These are phyloP conservation scores for Fusarium sp. DNA, from an alignment of 2,329 filamentous ascomycete genomes.

Conservation along the genomic window DNA sequence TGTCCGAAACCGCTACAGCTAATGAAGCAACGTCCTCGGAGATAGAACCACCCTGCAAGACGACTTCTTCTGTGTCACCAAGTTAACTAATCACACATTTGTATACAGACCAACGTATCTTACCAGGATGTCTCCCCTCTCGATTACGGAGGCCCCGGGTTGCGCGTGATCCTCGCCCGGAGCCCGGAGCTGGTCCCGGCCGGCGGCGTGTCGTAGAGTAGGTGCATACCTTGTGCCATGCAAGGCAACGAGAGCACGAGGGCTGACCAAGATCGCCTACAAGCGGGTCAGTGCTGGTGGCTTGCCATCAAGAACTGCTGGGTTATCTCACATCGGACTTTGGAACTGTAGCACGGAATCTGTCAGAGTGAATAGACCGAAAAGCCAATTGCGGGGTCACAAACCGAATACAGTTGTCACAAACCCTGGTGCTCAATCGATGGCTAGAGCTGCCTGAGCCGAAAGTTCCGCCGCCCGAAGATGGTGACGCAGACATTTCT, in stretches of 20 bases:
- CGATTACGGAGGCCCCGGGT: background rate
- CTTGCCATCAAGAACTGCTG: background rate
- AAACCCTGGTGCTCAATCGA: background rate
- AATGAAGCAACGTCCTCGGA: too few relatives aligned
- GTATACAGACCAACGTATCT: rapidly evolving
- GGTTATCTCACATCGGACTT: background rate
- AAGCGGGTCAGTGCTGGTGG: background rate
- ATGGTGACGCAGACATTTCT: background rate
- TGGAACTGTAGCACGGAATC: background rate
- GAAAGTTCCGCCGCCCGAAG: background rate
- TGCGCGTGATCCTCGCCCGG: background rate
- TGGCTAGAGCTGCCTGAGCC: background rate
- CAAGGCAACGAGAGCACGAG: background rate
- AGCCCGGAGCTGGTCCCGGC: background rate
- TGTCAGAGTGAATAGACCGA: background rate
- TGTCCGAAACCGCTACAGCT: background rate
- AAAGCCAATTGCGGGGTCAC: background rate
- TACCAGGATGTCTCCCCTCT: background rate
- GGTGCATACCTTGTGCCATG: background rate
- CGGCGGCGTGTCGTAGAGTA: background rate
- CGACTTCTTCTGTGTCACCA: rapidly evolving
- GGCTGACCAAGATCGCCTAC: background rate
- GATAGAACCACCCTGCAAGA: too few relatives aligned
- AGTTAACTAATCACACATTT: too few relatives aligned
- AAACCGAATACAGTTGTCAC: background rate